phyloP scores from a whole-genome alignment of 129 eudicot species.

The Calendula officinalis region DNA sequence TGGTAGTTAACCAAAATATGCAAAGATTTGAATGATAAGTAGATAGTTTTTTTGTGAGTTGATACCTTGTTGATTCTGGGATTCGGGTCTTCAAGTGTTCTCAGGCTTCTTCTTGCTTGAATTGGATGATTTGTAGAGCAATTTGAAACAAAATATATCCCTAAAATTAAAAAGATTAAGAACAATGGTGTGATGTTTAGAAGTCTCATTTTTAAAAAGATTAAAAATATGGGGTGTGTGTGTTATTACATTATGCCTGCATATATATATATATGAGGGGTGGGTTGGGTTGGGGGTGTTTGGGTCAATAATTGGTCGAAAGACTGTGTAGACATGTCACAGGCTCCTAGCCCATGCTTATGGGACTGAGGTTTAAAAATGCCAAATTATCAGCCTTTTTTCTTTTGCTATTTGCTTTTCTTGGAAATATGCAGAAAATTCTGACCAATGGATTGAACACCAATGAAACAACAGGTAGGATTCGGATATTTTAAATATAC shows the following conservation, averaged over 20 bases:
- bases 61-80: slow-evolving; percentile 23
- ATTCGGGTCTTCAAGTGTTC: slow-evolving; percentile 10
- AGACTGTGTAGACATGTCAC: slow-evolving; percentile 19
- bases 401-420: neutral
- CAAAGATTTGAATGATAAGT: neutral
- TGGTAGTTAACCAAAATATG: neutral
- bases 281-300: slow-evolving; percentile 7
- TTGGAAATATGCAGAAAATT: neutral
- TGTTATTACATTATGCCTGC: slow-evolving; percentile 14
- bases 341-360: slow-evolving; percentile 33
- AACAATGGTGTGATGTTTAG: slow-evolving; percentile 15
- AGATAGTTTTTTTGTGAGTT: slow-evolving; percentile 3
- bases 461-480: neutral
- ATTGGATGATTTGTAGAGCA: slow-evolving; percentile 9
- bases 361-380: slow-evolving; percentile 26
- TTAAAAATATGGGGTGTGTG: too few species aligned
- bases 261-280: slow-evolving; percentile 17
- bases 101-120: slow-evolving; percentile 29
- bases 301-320: slow-evolving; percentile 30
- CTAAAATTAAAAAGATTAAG: slow-evolving; percentile 20
- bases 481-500: neutral
- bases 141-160: slow-evolving; percentile 22
- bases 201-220: slow-evolving; percentile 33
- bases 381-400: slow-evolving; percentile 21
- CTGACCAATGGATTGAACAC: neutral